Evolutionary conservation across 202 grass and related monocot species (phyloP).

Genomic region (Panicum hallii): DNA sequence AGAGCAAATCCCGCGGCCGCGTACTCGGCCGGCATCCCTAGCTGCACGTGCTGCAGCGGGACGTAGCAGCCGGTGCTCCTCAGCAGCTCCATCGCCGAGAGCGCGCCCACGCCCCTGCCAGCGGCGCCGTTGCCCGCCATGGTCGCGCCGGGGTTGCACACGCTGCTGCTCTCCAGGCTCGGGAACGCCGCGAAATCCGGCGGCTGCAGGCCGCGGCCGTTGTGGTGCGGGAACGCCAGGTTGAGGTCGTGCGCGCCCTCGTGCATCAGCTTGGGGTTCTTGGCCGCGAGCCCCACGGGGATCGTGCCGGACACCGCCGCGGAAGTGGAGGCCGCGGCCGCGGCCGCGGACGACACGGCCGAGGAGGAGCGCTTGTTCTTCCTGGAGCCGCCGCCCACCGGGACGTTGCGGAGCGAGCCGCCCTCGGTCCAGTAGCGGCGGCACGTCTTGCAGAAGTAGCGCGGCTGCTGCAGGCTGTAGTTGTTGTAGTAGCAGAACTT

Average conservation of each 20-base stretch:
- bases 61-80: constrained; percentile 77
- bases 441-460: constrained; percentile 94
- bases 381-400: constrained; percentile 85
- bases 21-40: constrained; percentile 76
- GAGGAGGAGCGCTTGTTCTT: constrained; percentile 94
- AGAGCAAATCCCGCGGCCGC: constrained; percentile 61
- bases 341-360: constrained; percentile 41
- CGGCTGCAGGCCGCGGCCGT: constrained; percentile 54
- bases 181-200: constrained; percentile 74
- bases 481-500: constrained; percentile 99
- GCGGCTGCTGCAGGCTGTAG: constrained; percentile 89
- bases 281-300: constrained; percentile 40
- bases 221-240: constrained; percentile 79
- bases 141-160: constrained; percentile 47
- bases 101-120: constrained; percentile 51
- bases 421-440: constrained; percentile 95
- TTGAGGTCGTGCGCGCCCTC: constrained; percentile 85
- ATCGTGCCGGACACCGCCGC: constrained; percentile 39
- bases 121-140: constrained; percentile 38
- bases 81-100: constrained; percentile 92
- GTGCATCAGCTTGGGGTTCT: constrained; percentile 76
- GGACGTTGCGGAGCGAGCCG: constrained; percentile 91
- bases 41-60: constrained; percentile 57
- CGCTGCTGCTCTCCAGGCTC: constrained; percentile 71
- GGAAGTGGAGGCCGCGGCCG: constrained; percentile 30